Evolutionary conservation across 1,284 basidiomycete genomes (phyloP).

Genomic region (Lentinula novae-zelandiae): DNA sequence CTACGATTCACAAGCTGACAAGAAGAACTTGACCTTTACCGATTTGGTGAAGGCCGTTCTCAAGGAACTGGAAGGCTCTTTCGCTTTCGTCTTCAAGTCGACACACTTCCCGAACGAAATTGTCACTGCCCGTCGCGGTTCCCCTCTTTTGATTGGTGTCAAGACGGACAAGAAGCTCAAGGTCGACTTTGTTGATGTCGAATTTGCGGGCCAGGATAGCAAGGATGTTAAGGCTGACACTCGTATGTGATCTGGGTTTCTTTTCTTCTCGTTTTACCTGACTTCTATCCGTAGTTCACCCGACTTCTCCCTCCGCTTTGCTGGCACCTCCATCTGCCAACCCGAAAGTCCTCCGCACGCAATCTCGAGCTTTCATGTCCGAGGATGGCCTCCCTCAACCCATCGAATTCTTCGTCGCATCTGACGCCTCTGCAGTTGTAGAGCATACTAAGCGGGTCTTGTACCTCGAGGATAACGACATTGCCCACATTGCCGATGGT

Average conservation of each 20-base stretch:
- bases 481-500: conserved; percentile 96
- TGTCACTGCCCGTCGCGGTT: conserved; percentile 94
- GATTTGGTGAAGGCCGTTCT: conserved; percentile 93
- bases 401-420: conserved; percentile 99
- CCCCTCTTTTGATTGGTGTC: conserved; percentile 95
- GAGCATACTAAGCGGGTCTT: conserved; percentile 99
- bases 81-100: conserved; percentile 99
- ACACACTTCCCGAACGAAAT: conserved; percentile 95
- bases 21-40: conserved; percentile 81
- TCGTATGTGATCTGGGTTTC: conserved; percentile 40
- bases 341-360: conserved; percentile 89
- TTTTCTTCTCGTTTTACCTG: neutral
- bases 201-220: conserved; percentile 76
- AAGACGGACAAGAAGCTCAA: conserved; percentile 99
- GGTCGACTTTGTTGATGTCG: conserved; percentile 99
- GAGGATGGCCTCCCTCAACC: conserved; percentile 98
- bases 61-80: conserved; percentile 98
- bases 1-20: conserved; percentile 90
- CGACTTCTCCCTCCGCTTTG: conserved; percentile 52
- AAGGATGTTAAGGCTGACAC: conserved; percentile 50
- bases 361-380: conserved; percentile 97
- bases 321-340: conserved; percentile 74
- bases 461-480: conserved; percentile 99
- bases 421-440: conserved; percentile 93
- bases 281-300: conserved; percentile 35